phyloP scores from a whole-genome alignment of 2,329 filamentous ascomycete genomes.

The Cyphellophora europaea region DNA sequence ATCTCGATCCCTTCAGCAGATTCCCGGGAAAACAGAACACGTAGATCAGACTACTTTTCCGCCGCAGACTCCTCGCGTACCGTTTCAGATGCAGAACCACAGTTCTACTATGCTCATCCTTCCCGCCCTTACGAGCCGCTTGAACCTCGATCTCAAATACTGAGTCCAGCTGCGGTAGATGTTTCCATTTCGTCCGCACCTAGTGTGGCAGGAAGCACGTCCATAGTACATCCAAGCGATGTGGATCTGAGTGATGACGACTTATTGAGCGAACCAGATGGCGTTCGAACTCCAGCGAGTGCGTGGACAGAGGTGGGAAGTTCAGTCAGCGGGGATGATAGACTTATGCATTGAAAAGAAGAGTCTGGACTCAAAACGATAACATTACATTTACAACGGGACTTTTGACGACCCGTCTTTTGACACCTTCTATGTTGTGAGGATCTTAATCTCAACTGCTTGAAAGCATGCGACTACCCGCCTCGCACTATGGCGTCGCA shows the following conservation, averaged over 20 bases:
- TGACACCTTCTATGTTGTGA: no score
- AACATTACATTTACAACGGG: no score
- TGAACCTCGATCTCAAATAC: slow-evolving; percentile 3
- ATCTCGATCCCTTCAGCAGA: slow-evolving; percentile 13
- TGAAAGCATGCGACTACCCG: no score
- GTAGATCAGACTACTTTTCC: slow-evolving; percentile 20
- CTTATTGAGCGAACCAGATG: slow-evolving; percentile 9
- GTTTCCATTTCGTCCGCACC: slow-evolving; percentile 8
- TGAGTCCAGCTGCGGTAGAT: neutral
- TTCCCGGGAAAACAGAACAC: slow-evolving; percentile 12
- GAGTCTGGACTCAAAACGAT: neutral
- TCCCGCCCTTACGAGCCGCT: neutral
- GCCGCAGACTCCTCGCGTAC: slow-evolving; percentile 19
- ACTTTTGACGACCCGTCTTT: no score
- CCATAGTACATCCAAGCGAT: slow-evolving; percentile 15
- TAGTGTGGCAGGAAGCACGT: slow-evolving; percentile 14
- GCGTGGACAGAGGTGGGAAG: slow-evolving; percentile 24
- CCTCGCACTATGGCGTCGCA: no score
- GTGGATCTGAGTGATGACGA: slow-evolving; percentile 21
- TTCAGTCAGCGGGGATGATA: slow-evolving; percentile 20
- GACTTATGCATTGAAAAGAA: neutral
- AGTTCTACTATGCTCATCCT: slow-evolving; percentile 26
- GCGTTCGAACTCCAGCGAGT: slow-evolving; percentile 22
- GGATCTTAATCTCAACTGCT: no score
- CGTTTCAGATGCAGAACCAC: slow-evolving; percentile 25